Evolutionary conservation across 441 rosid species (phyloP).

Genomic region (Corymbia calophylla): DNA sequence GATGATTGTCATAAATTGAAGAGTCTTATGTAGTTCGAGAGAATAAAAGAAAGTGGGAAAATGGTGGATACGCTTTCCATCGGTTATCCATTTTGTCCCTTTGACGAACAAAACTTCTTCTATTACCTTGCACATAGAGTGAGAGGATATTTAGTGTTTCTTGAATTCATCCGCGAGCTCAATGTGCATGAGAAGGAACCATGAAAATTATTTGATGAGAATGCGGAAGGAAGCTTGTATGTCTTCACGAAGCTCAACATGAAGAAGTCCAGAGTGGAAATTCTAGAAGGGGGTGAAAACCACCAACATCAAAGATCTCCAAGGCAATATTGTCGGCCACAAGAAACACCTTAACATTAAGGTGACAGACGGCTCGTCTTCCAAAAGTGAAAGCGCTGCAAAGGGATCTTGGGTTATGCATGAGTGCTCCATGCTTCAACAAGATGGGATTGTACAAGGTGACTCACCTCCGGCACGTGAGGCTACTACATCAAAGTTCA

Average conservation of each 20-base stretch:
- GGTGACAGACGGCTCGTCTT: not conserved
- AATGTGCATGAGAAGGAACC: not conserved
- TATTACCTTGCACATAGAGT: not conserved
- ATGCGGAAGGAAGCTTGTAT: not conserved
- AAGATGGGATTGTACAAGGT: fast-evolving
- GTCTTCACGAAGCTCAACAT: not conserved
- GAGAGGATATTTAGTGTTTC: not conserved
- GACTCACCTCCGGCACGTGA: no score
- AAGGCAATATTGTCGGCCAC: not conserved
- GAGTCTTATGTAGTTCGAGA: fast-evolving
- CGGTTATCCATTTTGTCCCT: not conserved
- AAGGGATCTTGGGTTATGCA: not conserved
- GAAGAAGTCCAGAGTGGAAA: not conserved
- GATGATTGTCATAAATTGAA: fast-evolving
- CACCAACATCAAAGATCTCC: not conserved
- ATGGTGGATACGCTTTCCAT: not conserved
- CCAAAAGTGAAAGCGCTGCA: fast-evolving
- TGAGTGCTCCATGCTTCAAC: not conserved
- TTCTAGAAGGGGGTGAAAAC: not conserved
- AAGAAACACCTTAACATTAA: not conserved
- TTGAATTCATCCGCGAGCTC: not conserved
- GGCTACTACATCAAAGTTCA: no score
- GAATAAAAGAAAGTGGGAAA: not conserved
- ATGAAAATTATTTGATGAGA: not conserved
- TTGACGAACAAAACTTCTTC: not conserved